Base-by-base conservation (phyloP, 805 yeast species). In the Ogataea methanolica region DNA sequence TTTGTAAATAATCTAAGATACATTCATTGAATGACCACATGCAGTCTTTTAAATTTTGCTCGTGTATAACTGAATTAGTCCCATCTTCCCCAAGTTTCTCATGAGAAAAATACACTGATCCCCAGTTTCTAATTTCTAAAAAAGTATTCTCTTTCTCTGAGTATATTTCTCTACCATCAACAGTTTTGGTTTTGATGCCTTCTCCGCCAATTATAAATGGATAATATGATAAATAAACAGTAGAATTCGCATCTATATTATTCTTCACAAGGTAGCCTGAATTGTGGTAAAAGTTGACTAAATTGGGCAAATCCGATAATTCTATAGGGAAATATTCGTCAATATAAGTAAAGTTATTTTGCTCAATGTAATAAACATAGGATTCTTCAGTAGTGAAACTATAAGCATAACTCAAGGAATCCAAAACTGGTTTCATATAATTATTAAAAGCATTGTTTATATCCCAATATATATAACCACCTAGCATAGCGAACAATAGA, bases 81-180 rank as follows among this genome's bases (percentile, higher is more conserved):
- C 31, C 42, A 14, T 17, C 36, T 2, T 44, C 43, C 21, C n/a
- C 23, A 6, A 7, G 3, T n/a, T 36, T 42, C 6, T 48, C 33
- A 44, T 60, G 62, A 1, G 61, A 54, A 42, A 64, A 63, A 43
- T 64, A 65, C 8, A 64, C 42, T 0, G 53, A 44, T 2, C 68
- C 68, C 63, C 63, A 60, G 12, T 48, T 22, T 3, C 41, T 47
- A 11, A 65, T 52, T 17, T 40, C 37, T 11, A 57, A 29, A 41
- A 47, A 47, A 2, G 56, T 52, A 43, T 62, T 63, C 37, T 56
- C 62, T 6, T 38, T 17, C 6, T 43, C 26, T 1, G 60, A 47
- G 39, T 57, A 59, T 4, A 58, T 31, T 4, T 35, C 31, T 11
- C 42, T 42, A 5, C 44, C 50, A 36, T 58, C 59, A 21, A 61